A percentile compares a stretch with the other conserved stretches of the same genome.
These are phyloP conservation scores for Pyrenula aspistea DNA, from an alignment of 495 filamentous ascomycete species.

Conservation along the genomic window DNA sequence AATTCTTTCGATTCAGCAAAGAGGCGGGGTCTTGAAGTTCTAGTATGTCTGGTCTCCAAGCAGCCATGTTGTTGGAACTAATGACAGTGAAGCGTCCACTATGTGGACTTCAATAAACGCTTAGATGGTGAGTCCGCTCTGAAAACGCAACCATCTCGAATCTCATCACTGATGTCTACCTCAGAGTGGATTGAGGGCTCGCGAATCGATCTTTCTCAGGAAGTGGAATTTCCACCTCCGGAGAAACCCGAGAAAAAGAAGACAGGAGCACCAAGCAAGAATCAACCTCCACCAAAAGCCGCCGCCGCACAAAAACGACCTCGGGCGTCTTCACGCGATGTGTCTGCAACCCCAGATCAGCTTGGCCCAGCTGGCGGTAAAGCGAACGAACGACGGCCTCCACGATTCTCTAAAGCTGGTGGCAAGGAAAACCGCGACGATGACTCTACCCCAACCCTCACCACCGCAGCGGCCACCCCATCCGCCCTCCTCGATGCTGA, in stretches of 20 bases:
- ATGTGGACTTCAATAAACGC: conserved; percentile 99
- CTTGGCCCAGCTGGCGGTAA: conserved; percentile 33
- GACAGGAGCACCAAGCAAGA: conserved; percentile 35
- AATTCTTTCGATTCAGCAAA: conserved; percentile 76
- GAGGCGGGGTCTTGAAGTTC: conserved; percentile 72
- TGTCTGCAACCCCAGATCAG: conserved; percentile 45
- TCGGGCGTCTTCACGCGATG: conserved; percentile 40
- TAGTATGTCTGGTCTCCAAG: conserved; percentile 38
- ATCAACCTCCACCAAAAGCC: conserved; percentile 13
- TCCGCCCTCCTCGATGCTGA: conserved; percentile 46
- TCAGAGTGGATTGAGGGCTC: conserved; percentile 75
- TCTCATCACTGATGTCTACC: conserved; percentile 2
- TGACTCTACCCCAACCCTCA: conserved; percentile 22
- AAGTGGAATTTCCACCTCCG: conserved; percentile 68
- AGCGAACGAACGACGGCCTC: conserved; percentile 29
- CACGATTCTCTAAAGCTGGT: conserved; percentile 42
- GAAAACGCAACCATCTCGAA: not conserved
- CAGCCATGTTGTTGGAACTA: conserved; percentile 5
- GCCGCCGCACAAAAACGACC: conserved; percentile 33
- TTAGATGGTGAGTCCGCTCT: conserved; percentile 58
- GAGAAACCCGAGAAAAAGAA: conserved; percentile 62
- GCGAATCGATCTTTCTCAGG: conserved; percentile 68
- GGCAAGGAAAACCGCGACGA: conserved; percentile 48
- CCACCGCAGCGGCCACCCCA: conserved; percentile 40
- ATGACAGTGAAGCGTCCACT: conserved; percentile 57